A percentile compares a stretch with the other conserved stretches of the same genome.
phyloP scores from a whole-genome alignment of 345 rosid genomes.

The Clarkia xantiana region DNA sequence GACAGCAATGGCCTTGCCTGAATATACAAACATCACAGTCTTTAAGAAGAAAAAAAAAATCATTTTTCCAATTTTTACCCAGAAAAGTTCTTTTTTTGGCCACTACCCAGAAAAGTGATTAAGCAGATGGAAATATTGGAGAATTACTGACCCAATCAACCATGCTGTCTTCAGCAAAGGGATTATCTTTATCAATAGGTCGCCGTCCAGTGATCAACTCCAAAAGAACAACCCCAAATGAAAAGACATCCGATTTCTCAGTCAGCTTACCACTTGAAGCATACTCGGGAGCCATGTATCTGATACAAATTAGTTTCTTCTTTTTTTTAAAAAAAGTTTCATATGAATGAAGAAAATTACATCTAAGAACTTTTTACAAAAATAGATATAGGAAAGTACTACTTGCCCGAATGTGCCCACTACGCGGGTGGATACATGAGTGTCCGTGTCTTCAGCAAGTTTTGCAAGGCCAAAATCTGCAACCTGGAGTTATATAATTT shows the following conservation, averaged over 20 bases:
- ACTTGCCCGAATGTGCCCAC: constrained; percentile 92
- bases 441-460: constrained; percentile 52
- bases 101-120: background rate
- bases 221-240: constrained; percentile 75
- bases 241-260: constrained; percentile 80
- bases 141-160: constrained; percentile 71
- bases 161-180: constrained; percentile 55
- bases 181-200: constrained; percentile 37
- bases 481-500: constrained; percentile 26
- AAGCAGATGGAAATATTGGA: background rate
- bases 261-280: constrained; percentile 76
- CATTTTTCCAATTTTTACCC: background rate
- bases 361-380: background rate
- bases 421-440: constrained; percentile 80
- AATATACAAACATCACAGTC: constrained; percentile 5
- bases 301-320: constrained; percentile 16
- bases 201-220: constrained; percentile 76
- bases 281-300: constrained; percentile 92
- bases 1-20: constrained; percentile 73
- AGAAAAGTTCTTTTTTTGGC: too few relatives aligned
- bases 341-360: background rate
- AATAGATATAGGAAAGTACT: background rate
- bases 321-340: background rate
- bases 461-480: constrained; percentile 94
- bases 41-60: background rate